Base-by-base conservation (phyloP, 1,284 basidiomycete genomes). In the Phellinidium pouzarii region DNA sequence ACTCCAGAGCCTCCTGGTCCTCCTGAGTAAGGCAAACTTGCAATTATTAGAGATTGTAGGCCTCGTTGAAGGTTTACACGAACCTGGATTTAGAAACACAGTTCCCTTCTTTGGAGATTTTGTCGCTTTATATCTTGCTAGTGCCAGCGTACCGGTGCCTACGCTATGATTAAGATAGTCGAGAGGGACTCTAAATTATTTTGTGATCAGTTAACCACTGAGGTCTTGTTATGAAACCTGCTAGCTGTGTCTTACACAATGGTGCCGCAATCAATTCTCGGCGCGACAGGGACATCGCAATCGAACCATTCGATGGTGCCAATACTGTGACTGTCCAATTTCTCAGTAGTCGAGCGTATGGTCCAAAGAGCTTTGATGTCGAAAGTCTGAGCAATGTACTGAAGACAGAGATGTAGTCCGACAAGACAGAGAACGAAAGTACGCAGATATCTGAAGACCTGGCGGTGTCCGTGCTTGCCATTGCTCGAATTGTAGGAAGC, bases 81-180 rank as follows among this genome's bases (percentile, higher is more conserved):
- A 20, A 63, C 62, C 63, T n/a, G 63, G 62, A 53, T 64, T 64
- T 40, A 65, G 26, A 36, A 65, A 62, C 3, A 65, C 57, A 3
- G 59, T 61, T 12, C 62, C 62, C 22, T 60, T 62, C 41, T 53
- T 57, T n/a, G 20, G 20, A 11, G 22, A 53, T 7, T 7, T 17
- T 1, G 60, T 62, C 3, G 64, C 63, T 41, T 59, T 62, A 25
- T 58, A 57, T 20, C 62, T 58, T 1, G 57, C 62, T 8, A 68
- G 49, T 1, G 67, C 67, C 23, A 68, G 60, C 6, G 59, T 59
- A 6, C 66, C 61, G 1, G 56, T 60, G 2, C 67, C 66, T 20
- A 57, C 61, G 19, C 48, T 48, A 2, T 50, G 11, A 48, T 68
- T 59, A 36, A 65, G 60, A 50, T 69, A 67, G 47, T 68, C 65